These are phyloP conservation scores for Thelonectria blattea DNA, from an alignment of 2,329 filamentous ascomycete species.

Conservation along the genomic window DNA sequence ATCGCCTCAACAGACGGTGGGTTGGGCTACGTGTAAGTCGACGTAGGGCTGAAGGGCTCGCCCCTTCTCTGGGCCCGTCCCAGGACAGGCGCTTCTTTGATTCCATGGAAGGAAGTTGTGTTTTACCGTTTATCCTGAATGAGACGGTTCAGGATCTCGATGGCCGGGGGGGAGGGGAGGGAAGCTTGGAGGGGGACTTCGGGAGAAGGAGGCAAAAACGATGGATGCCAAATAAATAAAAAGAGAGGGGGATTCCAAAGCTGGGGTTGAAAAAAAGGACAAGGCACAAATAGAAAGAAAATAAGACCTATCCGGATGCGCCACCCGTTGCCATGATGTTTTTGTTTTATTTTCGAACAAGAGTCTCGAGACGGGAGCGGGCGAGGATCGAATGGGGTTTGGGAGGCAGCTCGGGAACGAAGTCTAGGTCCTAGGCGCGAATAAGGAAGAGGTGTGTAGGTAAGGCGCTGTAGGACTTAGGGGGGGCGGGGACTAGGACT, in stretches of 20 bases:
- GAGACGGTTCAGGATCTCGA: not conserved
- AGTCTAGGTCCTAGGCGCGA: slow-evolving; percentile 35
- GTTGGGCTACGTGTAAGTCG: slow-evolving; percentile 41
- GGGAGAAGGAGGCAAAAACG: not conserved
- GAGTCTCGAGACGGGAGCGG: slow-evolving; percentile 4
- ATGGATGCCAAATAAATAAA: not conserved
- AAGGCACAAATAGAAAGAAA: slow-evolving; percentile 18
- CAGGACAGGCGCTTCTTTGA: slow-evolving; percentile 40
- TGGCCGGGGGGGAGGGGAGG: not conserved
- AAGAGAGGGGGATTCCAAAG: slow-evolving; percentile 14
- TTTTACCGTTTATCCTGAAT: not conserved
- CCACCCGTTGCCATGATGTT: slow-evolving; percentile 36
- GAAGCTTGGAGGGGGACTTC: too few species aligned
- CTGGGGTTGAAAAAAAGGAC: slow-evolving; percentile 1
- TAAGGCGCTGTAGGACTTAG: slow-evolving; percentile 37
- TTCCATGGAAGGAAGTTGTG: slow-evolving; percentile 35
- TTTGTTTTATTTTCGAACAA: slow-evolving; percentile 28
- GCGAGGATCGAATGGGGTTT: slow-evolving; percentile 13
- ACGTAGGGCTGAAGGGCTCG: slow-evolving; percentile 42
- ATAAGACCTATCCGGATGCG: slow-evolving; percentile 25
- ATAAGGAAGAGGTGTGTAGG: slow-evolving; percentile 26
- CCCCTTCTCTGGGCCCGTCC: slow-evolving; percentile 37
- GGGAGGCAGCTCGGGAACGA: slow-evolving; percentile 39
- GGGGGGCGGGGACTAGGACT: slow-evolving; percentile 36
- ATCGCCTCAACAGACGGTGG: slow-evolving; percentile 42